These are phyloP conservation scores for Coemansia brasiliensis DNA, from an alignment of 192 early-diverging fungal species.

Conservation along the genomic window DNA sequence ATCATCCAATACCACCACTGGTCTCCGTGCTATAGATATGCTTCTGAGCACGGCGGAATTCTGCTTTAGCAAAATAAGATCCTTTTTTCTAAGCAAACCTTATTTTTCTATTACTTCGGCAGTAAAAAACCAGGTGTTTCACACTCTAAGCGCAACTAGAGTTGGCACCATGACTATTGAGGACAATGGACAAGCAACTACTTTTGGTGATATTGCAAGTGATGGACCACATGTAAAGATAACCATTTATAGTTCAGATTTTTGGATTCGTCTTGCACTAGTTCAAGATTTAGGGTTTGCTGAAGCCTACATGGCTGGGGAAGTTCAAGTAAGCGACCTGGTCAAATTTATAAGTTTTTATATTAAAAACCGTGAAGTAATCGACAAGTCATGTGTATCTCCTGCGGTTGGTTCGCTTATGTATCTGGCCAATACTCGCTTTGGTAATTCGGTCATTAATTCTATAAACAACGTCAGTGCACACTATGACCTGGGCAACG, in stretches of 20 bases:
- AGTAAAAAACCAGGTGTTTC: constrained; percentile 27
- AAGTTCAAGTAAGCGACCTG: constrained; percentile 60
- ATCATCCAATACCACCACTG: constrained; percentile 9
- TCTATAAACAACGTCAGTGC: constrained; percentile 63
- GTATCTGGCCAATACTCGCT: constrained; percentile 56
- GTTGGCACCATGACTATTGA: constrained; percentile 48
- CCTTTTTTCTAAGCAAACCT: constrained; percentile 10
- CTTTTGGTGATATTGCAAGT: constrained; percentile 51
- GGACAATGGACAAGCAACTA: constrained; percentile 22
- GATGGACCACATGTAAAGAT: constrained; percentile 42
- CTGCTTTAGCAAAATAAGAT: constrained; percentile 14
- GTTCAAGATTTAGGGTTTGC: constrained; percentile 60
- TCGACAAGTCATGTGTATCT: constrained; percentile 53
- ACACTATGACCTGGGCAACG: constrained; percentile 77
- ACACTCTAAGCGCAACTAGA: constrained; percentile 30
- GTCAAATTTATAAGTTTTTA: constrained; percentile 59
- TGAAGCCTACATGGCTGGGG: constrained; percentile 70
- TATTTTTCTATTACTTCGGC: constrained; percentile 18
- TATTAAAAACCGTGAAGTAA: constrained; percentile 58
- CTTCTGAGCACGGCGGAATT: constrained; percentile 17
- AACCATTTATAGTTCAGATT: constrained; percentile 57
- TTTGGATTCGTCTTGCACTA: constrained; percentile 65
- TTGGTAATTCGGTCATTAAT: constrained; percentile 67
- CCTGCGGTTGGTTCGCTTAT: constrained; percentile 59
- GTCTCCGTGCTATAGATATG: constrained; percentile 14